Evolutionary conservation across 805 yeast species (phyloP), one percentile per base, ranked within the genome.

Genomic region (Metschnikowia kunwiensis): DNA sequence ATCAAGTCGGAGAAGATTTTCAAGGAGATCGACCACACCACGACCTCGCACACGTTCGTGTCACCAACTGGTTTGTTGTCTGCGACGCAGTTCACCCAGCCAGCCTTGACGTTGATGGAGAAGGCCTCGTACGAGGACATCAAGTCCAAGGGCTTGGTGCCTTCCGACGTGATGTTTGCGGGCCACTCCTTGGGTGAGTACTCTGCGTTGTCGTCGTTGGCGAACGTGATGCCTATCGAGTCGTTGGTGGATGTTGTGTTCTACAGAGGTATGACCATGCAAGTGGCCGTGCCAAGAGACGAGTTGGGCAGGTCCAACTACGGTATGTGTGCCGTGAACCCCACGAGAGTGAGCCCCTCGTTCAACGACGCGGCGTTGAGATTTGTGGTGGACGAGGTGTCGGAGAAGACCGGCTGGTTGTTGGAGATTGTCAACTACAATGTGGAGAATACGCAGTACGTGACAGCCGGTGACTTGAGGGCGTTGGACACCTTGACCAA

Each of bases 181-280:
- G 99, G 99, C 64, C 99, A 93, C 75, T 93, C 98, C 8, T 78
- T 93, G 54, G 99, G 99, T 73, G 99, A 93, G 68, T 93, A 93
- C 65, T 93, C 97, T 51, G 97, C 99, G 11, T 77, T 93, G 58
- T 87, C 97, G 12, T 88, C 98, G 18, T 74, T 93, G 56, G 98
- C 96, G 36, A 96, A 93, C 61, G 97, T 94, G 42, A 91, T 93
- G 97, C 96, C 97, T 32, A 88, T 93, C 54, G 98, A 93, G 71
- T 84, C 95, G 5, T 75, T 91, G 51, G 97, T 91, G 46, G 97
- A 91, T 64, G 95, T 91, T 63, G 97, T 91, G 36, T 93, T 93
- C 77, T 94, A 93, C 78, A 83, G 99, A 75, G 99, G 99, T 77
- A 93, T 93, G 97, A 94, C 99, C 32, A 93, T 93, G 99, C 98